Percentiles rank a stretch among this genome's conserved stretches.
Conservation (phyloP, 2,329 filamentous ascomycete genomes). For the Botryosphaeria dothidea region DNA sequence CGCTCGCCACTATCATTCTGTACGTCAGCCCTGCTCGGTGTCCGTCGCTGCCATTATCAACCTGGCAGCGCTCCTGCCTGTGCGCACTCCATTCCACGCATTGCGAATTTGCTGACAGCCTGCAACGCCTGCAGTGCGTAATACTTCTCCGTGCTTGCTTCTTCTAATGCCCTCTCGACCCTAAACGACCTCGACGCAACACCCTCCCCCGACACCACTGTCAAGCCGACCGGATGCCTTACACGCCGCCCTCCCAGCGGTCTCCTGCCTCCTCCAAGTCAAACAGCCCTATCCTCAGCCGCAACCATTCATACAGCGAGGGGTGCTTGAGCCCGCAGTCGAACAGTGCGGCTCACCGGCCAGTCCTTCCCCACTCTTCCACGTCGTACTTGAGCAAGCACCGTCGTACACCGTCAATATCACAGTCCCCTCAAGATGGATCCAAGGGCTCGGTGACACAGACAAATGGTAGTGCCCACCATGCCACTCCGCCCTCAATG, state of each 20-base stretch:
- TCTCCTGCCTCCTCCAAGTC: slow-evolving; percentile 60
- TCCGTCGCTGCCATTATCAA: neutral
- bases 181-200: slow-evolving; percentile 36
- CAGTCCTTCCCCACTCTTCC: slow-evolving; percentile 55
- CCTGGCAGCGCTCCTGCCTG: neutral
- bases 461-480: slow-evolving; percentile 63
- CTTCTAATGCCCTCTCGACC: slow-evolving; percentile 46
- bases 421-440: slow-evolving; percentile 28
- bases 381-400: slow-evolving; percentile 65
- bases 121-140: slow-evolving; percentile 22
- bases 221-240: slow-evolving; percentile 69
- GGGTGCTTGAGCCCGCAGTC: slow-evolving; percentile 32
- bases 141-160: slow-evolving; percentile 29
- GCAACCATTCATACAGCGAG: slow-evolving; percentile 52
- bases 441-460: slow-evolving; percentile 32
- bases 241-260: slow-evolving; percentile 75
- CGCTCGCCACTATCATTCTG: slow-evolving; percentile 18
- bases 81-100: neutral
- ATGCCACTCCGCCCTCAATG: slow-evolving; percentile 56
- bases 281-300: slow-evolving; percentile 51
- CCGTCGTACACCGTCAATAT: slow-evolving; percentile 57
- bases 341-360: slow-evolving; percentile 39
- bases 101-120: slow-evolving; percentile 1
- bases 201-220: slow-evolving; percentile 29
- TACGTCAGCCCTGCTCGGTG: neutral